phyloP scores from a whole-genome alignment of 148 eudicot genomes.

The Silene conica region DNA sequence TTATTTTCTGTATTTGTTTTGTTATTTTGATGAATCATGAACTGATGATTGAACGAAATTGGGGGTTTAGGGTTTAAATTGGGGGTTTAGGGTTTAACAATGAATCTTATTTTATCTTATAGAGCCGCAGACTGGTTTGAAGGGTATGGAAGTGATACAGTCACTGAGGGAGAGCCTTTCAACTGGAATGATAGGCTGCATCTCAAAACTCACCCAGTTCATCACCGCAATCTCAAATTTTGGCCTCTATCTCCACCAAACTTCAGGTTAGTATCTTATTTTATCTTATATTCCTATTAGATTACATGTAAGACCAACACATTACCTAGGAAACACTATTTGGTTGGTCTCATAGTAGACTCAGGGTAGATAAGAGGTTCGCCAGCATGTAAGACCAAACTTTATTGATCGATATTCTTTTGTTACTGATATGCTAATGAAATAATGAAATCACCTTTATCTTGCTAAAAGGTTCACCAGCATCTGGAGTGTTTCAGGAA shows the following conservation, averaged over 20 bases:
- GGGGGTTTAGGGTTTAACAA: too few relatives aligned
- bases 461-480: conserved; percentile 35
- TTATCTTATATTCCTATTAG: too few relatives aligned
- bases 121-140: conserved; percentile 16
- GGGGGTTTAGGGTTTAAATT: too few relatives aligned
- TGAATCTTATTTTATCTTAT: too few relatives aligned
- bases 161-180: conserved; percentile 19
- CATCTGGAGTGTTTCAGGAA: conserved; percentile 62
- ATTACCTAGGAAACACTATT: too few relatives aligned
- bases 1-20: too few relatives aligned
- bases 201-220: conserved; percentile 22
- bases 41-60: too few relatives aligned
- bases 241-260: conserved; percentile 24
- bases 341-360: too few relatives aligned
- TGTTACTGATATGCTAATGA: background rate
- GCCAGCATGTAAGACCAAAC: too few relatives aligned
- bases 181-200: conserved; percentile 30
- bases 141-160: conserved; percentile 33
- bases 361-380: too few relatives aligned
- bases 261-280: conserved; percentile 19
- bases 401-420: conserved; percentile 10
- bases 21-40: too few relatives aligned
- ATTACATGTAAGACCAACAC: too few relatives aligned
- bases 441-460: background rate
- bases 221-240: conserved; percentile 24